A percentile compares a stretch with the other conserved stretches of the same genome.
These are phyloP conservation scores for Chlorella sp. DNA, from an alignment of 139 green algal species.

Conservation along the genomic window DNA sequence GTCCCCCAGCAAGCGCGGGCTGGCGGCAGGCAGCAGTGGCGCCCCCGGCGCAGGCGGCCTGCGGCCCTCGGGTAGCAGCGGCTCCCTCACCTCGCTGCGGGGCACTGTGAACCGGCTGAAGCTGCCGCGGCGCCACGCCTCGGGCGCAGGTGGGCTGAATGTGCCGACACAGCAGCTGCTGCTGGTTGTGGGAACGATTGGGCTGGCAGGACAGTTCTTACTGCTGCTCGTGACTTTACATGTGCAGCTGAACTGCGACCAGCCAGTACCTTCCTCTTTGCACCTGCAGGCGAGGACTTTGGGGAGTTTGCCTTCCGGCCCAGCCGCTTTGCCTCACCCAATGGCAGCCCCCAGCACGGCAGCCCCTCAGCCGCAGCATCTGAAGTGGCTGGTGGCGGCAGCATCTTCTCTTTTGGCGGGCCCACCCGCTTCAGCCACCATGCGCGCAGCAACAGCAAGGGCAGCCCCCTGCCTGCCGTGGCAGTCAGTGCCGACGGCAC, in stretches of 20 bases:
- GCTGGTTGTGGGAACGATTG: too few species aligned
- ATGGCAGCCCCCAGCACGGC: constrained; percentile 2
- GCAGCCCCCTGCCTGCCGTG: neutral
- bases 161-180: too few species aligned
- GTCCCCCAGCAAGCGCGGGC: constrained; percentile 1
- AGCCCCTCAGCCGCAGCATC: neutral
- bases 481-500: neutral
- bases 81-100: neutral
- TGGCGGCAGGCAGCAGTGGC: neutral
- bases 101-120: constrained; percentile 17
- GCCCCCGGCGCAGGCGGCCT: neutral
- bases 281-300: constrained; percentile 14
- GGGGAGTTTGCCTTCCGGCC: constrained; percentile 34
- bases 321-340: constrained; percentile 16
- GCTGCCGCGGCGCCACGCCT: constrained; percentile 25
- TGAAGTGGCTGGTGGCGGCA: neutral
- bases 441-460: constrained; percentile 14
- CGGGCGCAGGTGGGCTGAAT: neutral
- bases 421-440: constrained; percentile 13
- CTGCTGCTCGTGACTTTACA: too few species aligned
- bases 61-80: neutral
- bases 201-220: too few species aligned
- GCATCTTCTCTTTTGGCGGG: constrained; percentile 21
- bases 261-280: too few species aligned
- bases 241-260: too few species aligned